A percentile compares a stretch with the other conserved stretches of the same genome.
These are phyloP conservation scores for Pseudocercospora cruenta DNA, from an alignment of 2,329 filamentous ascomycete genomes.

Conservation along the genomic window DNA sequence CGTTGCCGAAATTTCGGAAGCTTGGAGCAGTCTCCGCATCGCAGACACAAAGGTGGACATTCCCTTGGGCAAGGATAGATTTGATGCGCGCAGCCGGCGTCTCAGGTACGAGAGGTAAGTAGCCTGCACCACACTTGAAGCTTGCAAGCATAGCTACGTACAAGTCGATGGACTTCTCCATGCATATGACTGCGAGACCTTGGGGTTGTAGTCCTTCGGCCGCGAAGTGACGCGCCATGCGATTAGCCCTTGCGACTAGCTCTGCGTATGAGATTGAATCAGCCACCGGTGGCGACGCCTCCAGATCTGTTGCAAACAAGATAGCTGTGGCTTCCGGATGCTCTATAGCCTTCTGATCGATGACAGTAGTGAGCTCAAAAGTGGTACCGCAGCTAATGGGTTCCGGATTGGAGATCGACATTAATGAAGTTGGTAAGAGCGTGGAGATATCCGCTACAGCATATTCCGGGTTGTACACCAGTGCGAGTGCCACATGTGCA, in stretches of 20 bases:
- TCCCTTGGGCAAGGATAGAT: slow-evolving; percentile 65
- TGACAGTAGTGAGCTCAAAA: slow-evolving; percentile 46
- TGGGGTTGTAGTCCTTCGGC: slow-evolving; percentile 53
- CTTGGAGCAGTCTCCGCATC: slow-evolving; percentile 27
- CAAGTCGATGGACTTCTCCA: slow-evolving; percentile 74
- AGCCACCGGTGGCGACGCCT: slow-evolving; percentile 40
- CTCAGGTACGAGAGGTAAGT: slow-evolving; percentile 77
- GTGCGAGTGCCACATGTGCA: slow-evolving; percentile 52
- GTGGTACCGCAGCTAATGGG: slow-evolving; percentile 31
- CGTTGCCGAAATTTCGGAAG: slow-evolving; percentile 21
- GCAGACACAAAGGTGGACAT: slow-evolving; percentile 54
- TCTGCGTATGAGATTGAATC: slow-evolving; percentile 64
- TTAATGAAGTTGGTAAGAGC: slow-evolving; percentile 31
- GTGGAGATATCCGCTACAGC: slow-evolving; percentile 39
- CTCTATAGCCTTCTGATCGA: slow-evolving; percentile 57
- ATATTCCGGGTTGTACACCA: slow-evolving; percentile 46
- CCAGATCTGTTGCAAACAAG: slow-evolving; percentile 61
- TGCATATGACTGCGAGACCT: slow-evolving; percentile 68
- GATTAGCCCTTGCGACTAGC: slow-evolving; percentile 67
- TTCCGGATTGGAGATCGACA: slow-evolving; percentile 49
- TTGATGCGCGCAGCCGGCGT: slow-evolving; percentile 65
- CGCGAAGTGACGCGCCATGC: slow-evolving; percentile 62
- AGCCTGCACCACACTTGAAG: slow-evolving; percentile 75
- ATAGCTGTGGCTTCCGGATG: slow-evolving; percentile 64
- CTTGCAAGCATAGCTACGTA: slow-evolving; percentile 76